Base-by-base conservation (phyloP, 2,329 filamentous ascomycete species). In the Acrodontium crateriforme region DNA sequence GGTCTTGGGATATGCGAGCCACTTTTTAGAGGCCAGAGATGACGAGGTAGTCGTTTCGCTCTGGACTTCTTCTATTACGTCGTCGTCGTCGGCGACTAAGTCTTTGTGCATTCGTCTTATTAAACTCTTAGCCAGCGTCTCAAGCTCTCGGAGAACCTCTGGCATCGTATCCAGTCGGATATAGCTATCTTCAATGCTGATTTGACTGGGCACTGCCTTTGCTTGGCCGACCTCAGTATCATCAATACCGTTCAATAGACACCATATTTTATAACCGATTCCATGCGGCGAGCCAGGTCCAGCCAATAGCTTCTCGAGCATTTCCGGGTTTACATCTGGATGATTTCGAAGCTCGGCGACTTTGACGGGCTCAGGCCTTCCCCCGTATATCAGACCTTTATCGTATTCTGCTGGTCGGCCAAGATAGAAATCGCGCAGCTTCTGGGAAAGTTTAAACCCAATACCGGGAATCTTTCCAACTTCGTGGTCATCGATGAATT, bases 101-200 rank as follows among this genome's bases (percentile, higher is more conserved):
- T 95, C 87, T 1, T 67, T 58, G 23, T 77, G 72, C 78, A 94
- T 85, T 17, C 85, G 69, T 17, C 70, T 69, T 9, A 94, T 53
- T 7, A 95, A 60, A 39, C 78, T 83, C 9, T 59, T 62, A 0
- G 78, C 65, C 2, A 94, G 59, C 34, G 69, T 65, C n/a, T 60
- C 54, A 21, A 94, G 60, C 53, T 91, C 77, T 37, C 69, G 70
- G 22, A 61, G 56, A 16, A 91, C 71, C 33, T 74, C 66, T 1
- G 69, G 53, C 28, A 77, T 49, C 0, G 65, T 73, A 40, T 78
- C 69, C 1, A 93, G 60, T 0, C 74, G 71, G 14, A 71, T 67
- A 50, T 92, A 95, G 10, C 83, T 89, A 54, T 95, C 85, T 49
- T 95, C 87, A 38, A 95, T 89, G 52, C 82, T 89, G 49, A 95